Percentiles rank a stretch among this genome's conserved stretches.
Evolutionary conservation across 352 stramenopile genomes (phyloP).

Genomic region (Phytophthora foliorum): DNA sequence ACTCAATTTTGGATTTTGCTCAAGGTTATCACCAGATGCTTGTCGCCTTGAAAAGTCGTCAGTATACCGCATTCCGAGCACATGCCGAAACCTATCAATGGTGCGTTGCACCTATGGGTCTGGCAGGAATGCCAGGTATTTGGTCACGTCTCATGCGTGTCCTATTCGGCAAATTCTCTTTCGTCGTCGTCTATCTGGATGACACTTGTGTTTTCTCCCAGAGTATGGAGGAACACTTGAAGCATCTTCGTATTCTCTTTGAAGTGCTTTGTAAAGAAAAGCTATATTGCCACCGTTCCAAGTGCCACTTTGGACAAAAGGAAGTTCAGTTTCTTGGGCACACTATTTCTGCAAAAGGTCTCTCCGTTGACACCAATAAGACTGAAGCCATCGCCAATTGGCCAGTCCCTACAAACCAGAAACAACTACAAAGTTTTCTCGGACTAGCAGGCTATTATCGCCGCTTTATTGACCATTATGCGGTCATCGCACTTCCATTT

Average conservation of each 20-base stretch:
- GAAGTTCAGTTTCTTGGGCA: slow-evolving; percentile 34
- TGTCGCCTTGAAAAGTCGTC: not conserved
- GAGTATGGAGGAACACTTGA: slow-evolving; percentile 5
- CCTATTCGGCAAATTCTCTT: slow-evolving; percentile 9
- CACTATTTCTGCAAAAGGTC: slow-evolving; percentile 20
- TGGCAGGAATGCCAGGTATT: slow-evolving; percentile 29
- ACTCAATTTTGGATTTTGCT: slow-evolving; percentile 28
- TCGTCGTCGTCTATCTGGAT: slow-evolving; percentile 43
- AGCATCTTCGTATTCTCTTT: slow-evolving; percentile 34
- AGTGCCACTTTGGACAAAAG: slow-evolving; percentile 28
- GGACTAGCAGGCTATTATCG: slow-evolving; percentile 36
- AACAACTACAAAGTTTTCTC: slow-evolving; percentile 35
- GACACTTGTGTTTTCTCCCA: slow-evolving; percentile 40
- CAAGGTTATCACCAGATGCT: slow-evolving; percentile 43
- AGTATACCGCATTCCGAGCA: slow-evolving; percentile 42
- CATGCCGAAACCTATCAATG: slow-evolving; percentile 46
- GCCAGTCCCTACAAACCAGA: slow-evolving; percentile 8
- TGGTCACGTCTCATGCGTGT: not conserved
- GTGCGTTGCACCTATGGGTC: slow-evolving; percentile 45
- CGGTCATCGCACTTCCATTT: slow-evolving; percentile 16
- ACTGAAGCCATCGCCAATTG: slow-evolving; percentile 25
- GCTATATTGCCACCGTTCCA: slow-evolving; percentile 29
- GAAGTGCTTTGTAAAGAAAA: slow-evolving; percentile 26
- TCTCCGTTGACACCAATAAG: slow-evolving; percentile 33
- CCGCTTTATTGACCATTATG: slow-evolving; percentile 25